These are phyloP conservation scores for Ogataea corticis DNA, from an alignment of 805 yeast species.

Conservation along the genomic window DNA sequence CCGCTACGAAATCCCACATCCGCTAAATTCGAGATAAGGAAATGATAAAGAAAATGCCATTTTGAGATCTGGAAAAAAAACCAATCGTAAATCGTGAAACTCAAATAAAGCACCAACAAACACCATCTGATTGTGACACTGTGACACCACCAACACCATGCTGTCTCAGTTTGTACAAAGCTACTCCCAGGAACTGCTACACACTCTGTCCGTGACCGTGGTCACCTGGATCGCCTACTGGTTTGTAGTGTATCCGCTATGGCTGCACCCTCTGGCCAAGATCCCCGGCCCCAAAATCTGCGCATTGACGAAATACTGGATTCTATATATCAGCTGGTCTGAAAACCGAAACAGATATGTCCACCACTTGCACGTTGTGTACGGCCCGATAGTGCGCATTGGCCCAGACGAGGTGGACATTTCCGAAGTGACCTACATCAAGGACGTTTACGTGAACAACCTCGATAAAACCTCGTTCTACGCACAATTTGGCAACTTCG, in stretches of 20 bases:
- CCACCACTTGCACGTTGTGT: slow-evolving; percentile 49
- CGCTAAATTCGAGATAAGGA: not conserved
- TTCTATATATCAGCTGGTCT: slow-evolving; percentile 43
- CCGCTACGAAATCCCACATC: not conserved
- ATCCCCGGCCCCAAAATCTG: slow-evolving; percentile 62
- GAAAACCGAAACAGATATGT: slow-evolving; percentile 52
- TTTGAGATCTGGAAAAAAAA: not conserved
- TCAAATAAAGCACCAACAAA: too few species aligned
- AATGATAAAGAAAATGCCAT: not conserved
- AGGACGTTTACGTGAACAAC: slow-evolving; percentile 57
- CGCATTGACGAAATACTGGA: slow-evolving; percentile 44
- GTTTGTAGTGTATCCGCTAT: slow-evolving; percentile 44
- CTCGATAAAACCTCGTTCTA: slow-evolving; percentile 60
- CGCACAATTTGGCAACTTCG: slow-evolving; percentile 58
- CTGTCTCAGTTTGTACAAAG: slow-evolving; percentile 8
- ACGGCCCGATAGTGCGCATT: slow-evolving; percentile 64
- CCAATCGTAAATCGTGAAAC: too few species aligned
- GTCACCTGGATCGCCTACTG: slow-evolving; percentile 11
- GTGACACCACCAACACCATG: slow-evolving; percentile 5
- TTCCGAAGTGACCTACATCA: slow-evolving; percentile 48
- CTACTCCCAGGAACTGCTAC: slow-evolving; percentile 9
- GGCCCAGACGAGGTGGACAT: slow-evolving; percentile 64
- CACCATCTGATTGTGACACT: too few species aligned
- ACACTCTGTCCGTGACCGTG: slow-evolving; percentile 5
- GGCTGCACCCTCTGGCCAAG: slow-evolving; percentile 46